Conservation (phyloP, 2,329 filamentous ascomycete genomes). For the Didymella glomerata region DNA sequence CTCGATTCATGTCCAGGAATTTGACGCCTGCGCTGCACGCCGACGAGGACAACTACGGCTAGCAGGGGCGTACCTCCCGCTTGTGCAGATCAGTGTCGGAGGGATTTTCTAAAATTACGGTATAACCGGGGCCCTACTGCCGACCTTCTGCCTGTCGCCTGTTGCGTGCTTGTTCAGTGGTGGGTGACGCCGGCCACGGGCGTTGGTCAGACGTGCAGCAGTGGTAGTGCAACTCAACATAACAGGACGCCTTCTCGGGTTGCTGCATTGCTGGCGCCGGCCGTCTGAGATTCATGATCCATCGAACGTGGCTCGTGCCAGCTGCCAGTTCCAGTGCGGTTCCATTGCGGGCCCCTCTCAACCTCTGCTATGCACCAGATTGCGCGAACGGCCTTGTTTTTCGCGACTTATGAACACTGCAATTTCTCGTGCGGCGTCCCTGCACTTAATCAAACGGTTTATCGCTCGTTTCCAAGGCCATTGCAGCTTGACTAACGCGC, state of each 20-base stretch:
- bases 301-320: slow-evolving; percentile 24
- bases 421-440: slow-evolving; percentile 30
- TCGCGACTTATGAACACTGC: slow-evolving; percentile 32
- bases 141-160: slow-evolving; percentile 18
- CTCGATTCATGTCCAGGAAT: slow-evolving; percentile 23
- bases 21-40: slow-evolving; percentile 25
- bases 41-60: slow-evolving; percentile 31
- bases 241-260: slow-evolving; percentile 16
- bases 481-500: slow-evolving; percentile 18
- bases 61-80: slow-evolving; percentile 40
- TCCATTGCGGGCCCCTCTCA: slow-evolving; percentile 16
- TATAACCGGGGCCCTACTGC: slow-evolving; percentile 9
- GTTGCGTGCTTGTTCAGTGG: slow-evolving; percentile 10
- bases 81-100: slow-evolving; percentile 34
- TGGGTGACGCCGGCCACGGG: slow-evolving; percentile 19
- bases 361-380: slow-evolving; percentile 22
- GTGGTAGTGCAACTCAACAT: slow-evolving; percentile 24
- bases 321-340: slow-evolving; percentile 12
- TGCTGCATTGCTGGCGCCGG: slow-evolving; percentile 3
- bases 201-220: slow-evolving; percentile 20
- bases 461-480: slow-evolving; percentile 22
- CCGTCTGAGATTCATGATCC: slow-evolving; percentile 1
- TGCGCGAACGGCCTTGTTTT: slow-evolving; percentile 31
- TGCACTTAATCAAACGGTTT: slow-evolving; percentile 22
- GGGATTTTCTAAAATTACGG: slow-evolving; percentile 33